Evolutionary conservation across 2,329 filamentous ascomycete genomes (phyloP).

Genomic region (Fusarium compactum): DNA sequence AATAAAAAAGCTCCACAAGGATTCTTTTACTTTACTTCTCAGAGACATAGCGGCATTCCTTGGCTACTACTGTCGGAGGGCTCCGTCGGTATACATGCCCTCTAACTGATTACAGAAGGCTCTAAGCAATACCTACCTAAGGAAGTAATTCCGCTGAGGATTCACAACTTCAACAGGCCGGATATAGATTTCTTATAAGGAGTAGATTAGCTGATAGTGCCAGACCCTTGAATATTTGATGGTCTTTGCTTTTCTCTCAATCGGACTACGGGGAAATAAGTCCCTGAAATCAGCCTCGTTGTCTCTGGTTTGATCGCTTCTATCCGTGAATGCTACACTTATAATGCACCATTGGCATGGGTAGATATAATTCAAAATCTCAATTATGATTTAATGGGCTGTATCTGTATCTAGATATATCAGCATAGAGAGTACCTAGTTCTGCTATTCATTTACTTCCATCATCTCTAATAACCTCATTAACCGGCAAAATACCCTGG

Average conservation of each 20-base stretch:
- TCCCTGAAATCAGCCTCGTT: neutral
- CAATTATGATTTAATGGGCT: neutral
- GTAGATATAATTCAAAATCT: neutral
- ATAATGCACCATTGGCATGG: neutral
- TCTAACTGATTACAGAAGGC: slow-evolving; percentile 16
- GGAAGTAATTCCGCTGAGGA: slow-evolving; percentile 27
- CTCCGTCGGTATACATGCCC: slow-evolving; percentile 34
- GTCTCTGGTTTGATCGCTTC: neutral
- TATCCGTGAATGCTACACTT: neutral
- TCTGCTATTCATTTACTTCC: neutral
- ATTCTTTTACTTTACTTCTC: neutral
- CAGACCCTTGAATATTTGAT: neutral
- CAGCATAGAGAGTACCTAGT: neutral
- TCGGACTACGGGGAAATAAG: neutral
- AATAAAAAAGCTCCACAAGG: slow-evolving; percentile 23
- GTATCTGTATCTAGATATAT: neutral
- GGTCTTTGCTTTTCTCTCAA: neutral
- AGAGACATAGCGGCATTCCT: slow-evolving; percentile 25
- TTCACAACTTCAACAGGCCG: neutral
- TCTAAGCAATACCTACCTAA: neutral
- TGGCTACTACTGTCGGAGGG: slow-evolving; percentile 40
- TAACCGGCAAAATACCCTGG: slow-evolving; percentile 32
- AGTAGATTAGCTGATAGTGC: neutral
- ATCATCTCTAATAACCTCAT: slow-evolving; percentile 2
- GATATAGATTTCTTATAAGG: neutral